phyloP scores from a whole-genome alignment of 352 stramenopile species.

The Aphanomyces cochlioides region DNA sequence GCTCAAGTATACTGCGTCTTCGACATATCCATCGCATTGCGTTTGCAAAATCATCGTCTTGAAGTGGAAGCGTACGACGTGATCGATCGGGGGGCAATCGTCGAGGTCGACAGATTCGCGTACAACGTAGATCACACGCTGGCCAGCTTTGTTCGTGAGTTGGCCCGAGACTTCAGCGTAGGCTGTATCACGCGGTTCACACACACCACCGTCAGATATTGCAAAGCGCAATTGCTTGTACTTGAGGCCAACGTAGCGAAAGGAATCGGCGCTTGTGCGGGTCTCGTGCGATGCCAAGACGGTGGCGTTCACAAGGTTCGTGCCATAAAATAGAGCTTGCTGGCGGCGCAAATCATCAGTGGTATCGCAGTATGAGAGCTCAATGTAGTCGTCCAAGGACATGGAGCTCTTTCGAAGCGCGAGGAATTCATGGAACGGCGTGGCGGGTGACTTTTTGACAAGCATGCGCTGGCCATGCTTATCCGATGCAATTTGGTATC shows the following conservation, averaged over 20 bases:
- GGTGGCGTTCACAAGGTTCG: neutral
- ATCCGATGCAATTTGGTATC: slow-evolving; percentile 14
- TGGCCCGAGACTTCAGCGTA: slow-evolving; percentile 21
- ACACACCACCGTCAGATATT: neutral
- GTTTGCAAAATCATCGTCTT: slow-evolving; percentile 1
- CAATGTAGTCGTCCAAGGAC: slow-evolving; percentile 23
- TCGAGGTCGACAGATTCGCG: slow-evolving; percentile 5
- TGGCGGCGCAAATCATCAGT: neutral
- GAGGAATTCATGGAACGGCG: slow-evolving; percentile 17
- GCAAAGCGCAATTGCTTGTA: neutral
- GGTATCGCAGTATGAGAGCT: slow-evolving; percentile 25
- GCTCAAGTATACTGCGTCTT: neutral
- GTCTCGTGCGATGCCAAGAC: slow-evolving; percentile 3
- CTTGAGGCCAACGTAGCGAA: neutral
- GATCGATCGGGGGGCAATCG: slow-evolving; percentile 5
- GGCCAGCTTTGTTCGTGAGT: neutral
- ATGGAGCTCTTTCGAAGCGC: neutral
- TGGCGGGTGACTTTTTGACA: neutral
- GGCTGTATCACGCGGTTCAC: slow-evolving; percentile 14
- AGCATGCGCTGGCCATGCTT: slow-evolving; percentile 4
- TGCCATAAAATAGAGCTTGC: neutral
- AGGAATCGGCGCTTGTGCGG: neutral
- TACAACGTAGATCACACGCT: slow-evolving; percentile 11
- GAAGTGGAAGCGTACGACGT: slow-evolving; percentile 24
- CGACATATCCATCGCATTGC: neutral